Evolutionary conservation across 2,329 filamentous ascomycete genomes (phyloP).

Genomic region (Cladosporium sp.): DNA sequence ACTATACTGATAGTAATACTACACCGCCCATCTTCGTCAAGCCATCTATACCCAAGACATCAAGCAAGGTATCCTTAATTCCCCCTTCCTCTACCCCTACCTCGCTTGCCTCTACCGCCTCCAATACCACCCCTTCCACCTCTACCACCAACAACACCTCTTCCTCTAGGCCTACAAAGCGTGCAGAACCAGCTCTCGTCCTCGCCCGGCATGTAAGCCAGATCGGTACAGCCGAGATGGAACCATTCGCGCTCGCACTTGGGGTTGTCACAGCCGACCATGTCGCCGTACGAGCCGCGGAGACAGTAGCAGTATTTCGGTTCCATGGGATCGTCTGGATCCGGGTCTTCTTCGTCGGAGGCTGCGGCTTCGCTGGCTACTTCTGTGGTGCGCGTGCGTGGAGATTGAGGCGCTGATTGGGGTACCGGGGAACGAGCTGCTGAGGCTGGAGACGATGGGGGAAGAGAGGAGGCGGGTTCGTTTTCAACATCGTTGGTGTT

Average conservation of each 20-base stretch:
- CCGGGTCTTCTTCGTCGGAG: slow-evolving; percentile 20
- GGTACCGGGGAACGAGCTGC: not conserved
- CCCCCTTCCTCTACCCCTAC: slow-evolving; percentile 1
- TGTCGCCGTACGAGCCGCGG: slow-evolving; percentile 60
- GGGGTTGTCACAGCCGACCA: slow-evolving; percentile 65
- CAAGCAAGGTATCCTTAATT: too few relatives aligned
- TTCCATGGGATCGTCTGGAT: slow-evolving; percentile 49
- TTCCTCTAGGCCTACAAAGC: slow-evolving; percentile 37
- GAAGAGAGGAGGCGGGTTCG: slow-evolving; percentile 7
- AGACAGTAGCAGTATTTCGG: slow-evolving; percentile 63
- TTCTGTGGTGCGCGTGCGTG: not conserved
- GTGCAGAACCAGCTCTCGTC: slow-evolving; percentile 51
- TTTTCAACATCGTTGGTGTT: slow-evolving; percentile 7
- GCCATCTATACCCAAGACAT: too few relatives aligned
- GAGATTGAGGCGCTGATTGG: not conserved
- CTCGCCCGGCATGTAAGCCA: slow-evolving; percentile 55
- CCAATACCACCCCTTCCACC: slow-evolving; percentile 4
- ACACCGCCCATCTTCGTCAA: too few relatives aligned
- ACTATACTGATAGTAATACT: too few relatives aligned
- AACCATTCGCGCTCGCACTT: slow-evolving; percentile 63
- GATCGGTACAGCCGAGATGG: slow-evolving; percentile 59
- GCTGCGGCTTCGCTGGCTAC: slow-evolving; percentile 5
- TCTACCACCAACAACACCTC: slow-evolving; percentile 1
- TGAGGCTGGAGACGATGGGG: slow-evolving; percentile 7
- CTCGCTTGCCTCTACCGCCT: slow-evolving; percentile 7